A percentile compares a stretch with the other conserved stretches of the same genome.
Conservation (phyloP, 495 filamentous ascomycete genomes). For the Penicillium dipodomyicola region DNA sequence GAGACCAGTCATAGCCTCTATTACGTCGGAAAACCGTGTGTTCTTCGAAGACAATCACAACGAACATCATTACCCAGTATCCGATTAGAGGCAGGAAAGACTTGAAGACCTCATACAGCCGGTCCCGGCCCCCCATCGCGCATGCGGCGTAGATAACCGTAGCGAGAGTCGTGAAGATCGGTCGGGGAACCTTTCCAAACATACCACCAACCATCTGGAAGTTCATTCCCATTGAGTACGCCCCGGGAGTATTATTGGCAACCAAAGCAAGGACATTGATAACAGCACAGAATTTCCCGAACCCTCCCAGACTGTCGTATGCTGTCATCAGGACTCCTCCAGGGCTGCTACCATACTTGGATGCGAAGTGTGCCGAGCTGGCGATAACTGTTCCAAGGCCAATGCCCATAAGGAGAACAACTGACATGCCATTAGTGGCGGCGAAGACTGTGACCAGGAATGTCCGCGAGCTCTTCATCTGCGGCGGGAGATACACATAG, state of each 20-base stretch:
- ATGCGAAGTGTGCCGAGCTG: conserved; percentile 49
- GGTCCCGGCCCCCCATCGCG: conserved; percentile 50
- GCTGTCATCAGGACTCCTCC: conserved; percentile 67
- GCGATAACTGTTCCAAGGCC: conserved; percentile 63
- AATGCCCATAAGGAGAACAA: conserved; percentile 67
- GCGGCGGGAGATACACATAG: conserved; percentile 56
- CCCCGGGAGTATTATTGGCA: conserved; percentile 66
- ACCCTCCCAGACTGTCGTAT: conserved; percentile 58
- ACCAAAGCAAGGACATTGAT: conserved; percentile 67
- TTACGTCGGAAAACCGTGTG: conserved; percentile 41
- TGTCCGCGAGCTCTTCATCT: conserved; percentile 43
- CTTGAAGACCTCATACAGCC: conserved; percentile 46
- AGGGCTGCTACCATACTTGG: conserved; percentile 55
- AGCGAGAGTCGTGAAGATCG: conserved; percentile 55
- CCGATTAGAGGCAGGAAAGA: conserved; percentile 51
- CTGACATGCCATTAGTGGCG: conserved; percentile 47
- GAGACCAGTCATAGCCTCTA: conserved; percentile 45
- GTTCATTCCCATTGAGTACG: conserved; percentile 70
- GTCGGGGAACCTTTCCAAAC: conserved; percentile 64
- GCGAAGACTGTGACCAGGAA: conserved; percentile 52
- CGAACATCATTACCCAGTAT: conserved; percentile 51
- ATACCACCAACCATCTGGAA: conserved; percentile 66
- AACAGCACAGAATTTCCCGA: conserved; percentile 69
- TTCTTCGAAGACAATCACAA: conserved; percentile 45
- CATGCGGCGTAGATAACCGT: conserved; percentile 46